Conservation (phyloP, 2,329 filamentous ascomycete species). For the Alternaria dauci region DNA sequence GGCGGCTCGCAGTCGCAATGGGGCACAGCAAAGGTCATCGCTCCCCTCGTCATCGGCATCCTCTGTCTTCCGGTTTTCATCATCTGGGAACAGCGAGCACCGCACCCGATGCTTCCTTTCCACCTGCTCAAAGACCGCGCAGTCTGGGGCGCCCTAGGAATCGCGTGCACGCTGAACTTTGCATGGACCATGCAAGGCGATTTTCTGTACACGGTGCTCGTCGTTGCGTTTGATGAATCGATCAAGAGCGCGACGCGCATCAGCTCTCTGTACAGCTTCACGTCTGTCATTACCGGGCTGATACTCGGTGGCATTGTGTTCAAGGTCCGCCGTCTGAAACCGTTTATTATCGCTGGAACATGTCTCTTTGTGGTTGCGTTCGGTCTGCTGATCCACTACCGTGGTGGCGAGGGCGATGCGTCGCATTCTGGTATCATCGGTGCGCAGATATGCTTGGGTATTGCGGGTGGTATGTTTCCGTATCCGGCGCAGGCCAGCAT, state of each 20-base stretch:
- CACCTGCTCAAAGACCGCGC: conserved; percentile 68
- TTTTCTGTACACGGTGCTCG: conserved; percentile 69
- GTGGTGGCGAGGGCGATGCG: conserved; percentile 57
- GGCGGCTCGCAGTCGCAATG: conserved; percentile 59
- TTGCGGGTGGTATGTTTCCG: conserved; percentile 70
- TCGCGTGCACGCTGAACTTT: conserved; percentile 41
- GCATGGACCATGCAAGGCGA: conserved; percentile 69
- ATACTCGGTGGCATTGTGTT: conserved; percentile 64
- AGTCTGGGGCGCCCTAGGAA: conserved; percentile 70
- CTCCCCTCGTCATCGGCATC: conserved; percentile 62
- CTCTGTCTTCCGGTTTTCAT: conserved; percentile 60
- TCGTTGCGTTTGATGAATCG: conserved; percentile 68
- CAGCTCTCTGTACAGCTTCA: conserved; percentile 65
- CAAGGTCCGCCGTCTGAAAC: conserved; percentile 66
- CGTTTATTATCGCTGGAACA: conserved; percentile 68
- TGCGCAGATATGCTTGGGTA: conserved; percentile 68
- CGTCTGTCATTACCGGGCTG: conserved; percentile 66
- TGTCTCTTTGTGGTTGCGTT: conserved; percentile 69
- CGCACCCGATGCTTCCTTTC: conserved; percentile 67
- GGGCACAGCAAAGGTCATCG: conserved; percentile 61
- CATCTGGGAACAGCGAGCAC: conserved; percentile 63
- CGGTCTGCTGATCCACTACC: conserved; percentile 69
- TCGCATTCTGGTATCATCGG: conserved; percentile 67
- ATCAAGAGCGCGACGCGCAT: conserved; percentile 66
- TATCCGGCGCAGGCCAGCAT: conserved; percentile 62